Base-by-base conservation (phyloP, 108 stramenopile species). In the Skeletonema tropicum region DNA sequence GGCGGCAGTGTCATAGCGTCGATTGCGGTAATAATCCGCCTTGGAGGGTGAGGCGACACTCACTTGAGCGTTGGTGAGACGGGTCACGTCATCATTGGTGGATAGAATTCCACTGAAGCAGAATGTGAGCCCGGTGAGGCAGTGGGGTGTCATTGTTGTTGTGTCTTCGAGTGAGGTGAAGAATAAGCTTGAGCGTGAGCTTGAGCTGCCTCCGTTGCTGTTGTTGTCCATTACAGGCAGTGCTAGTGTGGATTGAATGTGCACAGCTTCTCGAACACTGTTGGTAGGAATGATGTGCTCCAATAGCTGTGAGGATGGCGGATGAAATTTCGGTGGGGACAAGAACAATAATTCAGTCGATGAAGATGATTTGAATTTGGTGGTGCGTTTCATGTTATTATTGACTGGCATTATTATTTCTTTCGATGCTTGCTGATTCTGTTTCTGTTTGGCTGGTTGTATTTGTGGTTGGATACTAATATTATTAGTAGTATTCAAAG, bases 91-190 rank as follows among this genome's bases (percentile, higher is more conserved):
- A 63, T 26, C 33, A 35, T 68, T 68, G 17, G 58, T 66, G 25
- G 73, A 74, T 61, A 96, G 70, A 14, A 87, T 64, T 0, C 94
- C 94, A n/a, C 91, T 85, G 67, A 93, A 91, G 39, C 88, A 88
- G 83, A 96, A 93, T 59, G 94, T 89, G 14, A 77, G 58, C 23
- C 86, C 90, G 14, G 64, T 60, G 33, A 87, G 71, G 30, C 70
- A 64, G 3, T 49, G 29, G 57, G 83, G 57, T 12, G 85, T 69
- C 23, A 73, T 65, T 52, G 25, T 45, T 5, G 38, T 52, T n/a
- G n/a, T n/a, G n/a, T n/a, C n/a, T 1, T 73, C n/a, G 17, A 58
- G 25, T 3, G 46, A 30, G 7, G n/a, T 35, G 14, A 49, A 30
- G 9, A 57, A 36, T 11, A 21, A 39, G 46, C 52, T 46, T n/a